A percentile compares a stretch with the other conserved stretches of the same genome.
These are phyloP conservation scores for Scalesia atractyloides DNA, from an alignment of 129 eudicot genomes.

Conservation along the genomic window DNA sequence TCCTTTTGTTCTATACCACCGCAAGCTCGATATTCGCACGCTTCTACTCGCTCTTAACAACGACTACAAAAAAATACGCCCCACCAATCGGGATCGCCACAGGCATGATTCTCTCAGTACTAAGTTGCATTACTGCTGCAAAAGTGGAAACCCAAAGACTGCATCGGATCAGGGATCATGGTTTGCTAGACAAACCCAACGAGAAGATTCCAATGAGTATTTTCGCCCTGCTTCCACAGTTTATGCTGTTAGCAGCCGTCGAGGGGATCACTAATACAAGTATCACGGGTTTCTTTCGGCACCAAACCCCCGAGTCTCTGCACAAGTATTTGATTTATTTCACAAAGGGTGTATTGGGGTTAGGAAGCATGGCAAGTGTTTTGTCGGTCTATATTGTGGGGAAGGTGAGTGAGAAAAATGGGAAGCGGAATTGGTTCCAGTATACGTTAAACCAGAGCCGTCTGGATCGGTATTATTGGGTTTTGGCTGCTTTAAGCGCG, in stretches of 20 bases:
- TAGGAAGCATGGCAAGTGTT: slow-evolving; percentile 60
- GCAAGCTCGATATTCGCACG: slow-evolving; percentile 25
- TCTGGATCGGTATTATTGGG: slow-evolving; percentile 67
- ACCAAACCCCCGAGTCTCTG: slow-evolving; percentile 45
- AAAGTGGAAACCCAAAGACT: slow-evolving; percentile 49
- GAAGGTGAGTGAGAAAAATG: slow-evolving; percentile 52
- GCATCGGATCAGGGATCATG: slow-evolving; percentile 33
- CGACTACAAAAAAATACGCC: slow-evolving; percentile 17
- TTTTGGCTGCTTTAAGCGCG: slow-evolving; percentile 51
- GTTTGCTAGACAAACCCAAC: slow-evolving; percentile 53
- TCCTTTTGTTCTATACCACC: slow-evolving; percentile 20
- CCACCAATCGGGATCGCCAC: slow-evolving; percentile 45
- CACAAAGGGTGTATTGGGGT: slow-evolving; percentile 50
- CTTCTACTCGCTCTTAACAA: slow-evolving; percentile 22
- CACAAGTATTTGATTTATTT: slow-evolving; percentile 25
- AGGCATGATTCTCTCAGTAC: slow-evolving; percentile 44
- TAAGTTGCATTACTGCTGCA: slow-evolving; percentile 64
- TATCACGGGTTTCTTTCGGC: slow-evolving; percentile 31
- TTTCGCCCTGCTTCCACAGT: slow-evolving; percentile 58
- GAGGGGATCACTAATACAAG: slow-evolving; percentile 42
- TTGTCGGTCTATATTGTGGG: slow-evolving; percentile 62
- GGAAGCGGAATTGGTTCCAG: slow-evolving; percentile 53
- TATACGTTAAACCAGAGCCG: slow-evolving; percentile 49
- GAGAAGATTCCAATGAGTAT: slow-evolving; percentile 55
- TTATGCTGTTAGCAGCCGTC: slow-evolving; percentile 52